Evolutionary conservation across 257 asterid species (phyloP), one percentile per base, ranked within the genome.

Genomic region (Nicotiana obtusifolia): DNA sequence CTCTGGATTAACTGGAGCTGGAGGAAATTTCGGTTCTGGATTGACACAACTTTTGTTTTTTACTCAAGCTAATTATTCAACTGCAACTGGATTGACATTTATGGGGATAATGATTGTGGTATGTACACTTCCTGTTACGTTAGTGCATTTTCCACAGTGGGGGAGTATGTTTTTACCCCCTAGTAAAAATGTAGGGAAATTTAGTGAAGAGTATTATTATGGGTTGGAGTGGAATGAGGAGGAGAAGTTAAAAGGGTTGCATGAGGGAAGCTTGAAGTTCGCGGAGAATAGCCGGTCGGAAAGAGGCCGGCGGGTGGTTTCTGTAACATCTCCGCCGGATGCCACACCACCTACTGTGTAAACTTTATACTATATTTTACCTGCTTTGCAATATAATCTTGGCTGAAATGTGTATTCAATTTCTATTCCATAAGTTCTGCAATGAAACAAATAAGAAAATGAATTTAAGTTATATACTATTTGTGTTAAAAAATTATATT

Each of bases 81-180:
- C 91, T 2, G 88, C 89, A 4, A 83, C 59, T 24, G 93, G 93
- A 81, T 76, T 91, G 73, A 75, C 53, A 3, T 47, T 20, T 75
- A 91, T 89, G 95, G 95, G 95, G 33, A 41, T 91, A 5, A 88
- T 89, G 91, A 88, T 88, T 20, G 84, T 89, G 16, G 87, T 84
- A 5, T 88, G 93, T 65, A 91, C 95, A 4, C 62, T 83, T 66
- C 93, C 92, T 17, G 86, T 83, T 82, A 81, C 84, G 37, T 5
- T 84, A 47, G 90, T 91, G 82, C 91, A 91, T 57, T 91, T 91
- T 66, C 95, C 92, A 31, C 95, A 91, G 81, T 91, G 95, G 95
- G 95, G 95, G 75, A 89, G 95, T 87, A 89, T 89, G 91, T 85
- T 91, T 24, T 30, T 89, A 62, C 89, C 87, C 20, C 84, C 91